phyloP scores from a whole-genome alignment of 2,329 filamentous ascomycete genomes.

The Stemphylium vesicarium region DNA sequence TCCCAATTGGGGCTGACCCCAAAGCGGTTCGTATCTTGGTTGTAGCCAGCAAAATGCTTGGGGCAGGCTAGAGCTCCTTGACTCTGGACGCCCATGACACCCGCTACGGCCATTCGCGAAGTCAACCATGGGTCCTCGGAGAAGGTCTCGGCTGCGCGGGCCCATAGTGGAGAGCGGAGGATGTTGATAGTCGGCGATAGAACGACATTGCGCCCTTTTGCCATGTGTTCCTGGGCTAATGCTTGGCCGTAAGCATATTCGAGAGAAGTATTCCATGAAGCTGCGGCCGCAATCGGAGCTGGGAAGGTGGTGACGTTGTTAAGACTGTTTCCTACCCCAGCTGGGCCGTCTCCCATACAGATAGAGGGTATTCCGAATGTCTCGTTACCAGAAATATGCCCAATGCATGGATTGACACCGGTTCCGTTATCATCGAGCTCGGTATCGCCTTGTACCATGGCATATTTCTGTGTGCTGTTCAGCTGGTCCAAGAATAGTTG shows the following conservation, averaged over 20 bases:
- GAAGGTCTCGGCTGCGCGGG: too few species aligned
- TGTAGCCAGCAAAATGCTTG: constrained; percentile 65
- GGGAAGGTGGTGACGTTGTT: too few species aligned
- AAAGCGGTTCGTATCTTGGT: constrained; percentile 27
- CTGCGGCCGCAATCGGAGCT: too few species aligned
- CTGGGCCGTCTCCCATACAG: constrained; percentile 8
- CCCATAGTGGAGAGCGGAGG: too few species aligned
- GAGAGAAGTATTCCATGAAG: too few species aligned
- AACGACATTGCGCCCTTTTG: too few species aligned
- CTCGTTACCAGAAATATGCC: constrained; percentile 4
- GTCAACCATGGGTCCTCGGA: too few species aligned
- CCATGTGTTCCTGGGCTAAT: too few species aligned
- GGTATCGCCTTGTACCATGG: constrained; percentile 6
- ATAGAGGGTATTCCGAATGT: constrained; percentile 5
- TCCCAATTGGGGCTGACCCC: too few species aligned
- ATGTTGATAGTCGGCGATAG: too few species aligned
- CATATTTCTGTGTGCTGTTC: constrained; percentile 7
- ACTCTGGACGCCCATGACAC: constrained; percentile 55
- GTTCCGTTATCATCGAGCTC: neutral
- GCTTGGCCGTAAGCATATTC: too few species aligned
- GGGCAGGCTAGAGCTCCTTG: constrained; percentile 11
- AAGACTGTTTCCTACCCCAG: constrained; percentile 1
- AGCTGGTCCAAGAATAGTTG: neutral
- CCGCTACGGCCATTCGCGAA: neutral
- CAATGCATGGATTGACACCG: constrained; percentile 4